Evolutionary conservation across 768 basidiomycete species (phyloP), one percentile per base, ranked within the genome.

Genomic region (Amanita subjunquillea): DNA sequence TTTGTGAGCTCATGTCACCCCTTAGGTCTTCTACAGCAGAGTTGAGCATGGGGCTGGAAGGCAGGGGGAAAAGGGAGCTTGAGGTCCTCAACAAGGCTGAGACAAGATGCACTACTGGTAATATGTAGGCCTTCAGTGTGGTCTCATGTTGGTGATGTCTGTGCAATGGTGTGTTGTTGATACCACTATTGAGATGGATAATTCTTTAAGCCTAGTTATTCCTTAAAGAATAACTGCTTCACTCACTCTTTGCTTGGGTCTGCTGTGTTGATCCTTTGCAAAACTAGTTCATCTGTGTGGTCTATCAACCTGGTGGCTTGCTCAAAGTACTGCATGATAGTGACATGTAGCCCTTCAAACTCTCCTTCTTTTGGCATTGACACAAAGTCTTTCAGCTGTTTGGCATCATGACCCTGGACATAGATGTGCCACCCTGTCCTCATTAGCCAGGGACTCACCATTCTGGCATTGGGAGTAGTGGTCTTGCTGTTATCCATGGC

Each of bases 101-200:
- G 0, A 63, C 1, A 0, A 63, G 44, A 4, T 36, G 42, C 1
- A 51, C 37, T 15, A 57, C 29, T 1, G 56, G 54, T 0, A 22
- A 1, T 3, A 41, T n/a, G 32, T 68, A 68, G 4, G 45, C 13
- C 0, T 51, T 43, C 17, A 64, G 49, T 0, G 53, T 57, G 1
- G n/a, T 12, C 0, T 48, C 40, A 5, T 59, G 30, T 29, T 58
- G 53, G 6, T 65, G 61, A 1, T 51, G 40, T n/a, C 40, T 54
- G 12, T 62, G 59, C 13, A 67, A 54, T 0, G 64, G 63, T 0
- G 48, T 59, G 53, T 65, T 61, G 45, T 55, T 59, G n/a, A 65
- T 61, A 0, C 61, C 58, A 13, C 17, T 17, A 17, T 17, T 1
- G 1, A 17, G 17, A 17, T 17, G 17, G 17, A 17, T 17, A 17